Evolutionary conservation across 2,329 filamentous ascomycete genomes (phyloP).

Genomic region (Hymenoscyphus scutula): DNA sequence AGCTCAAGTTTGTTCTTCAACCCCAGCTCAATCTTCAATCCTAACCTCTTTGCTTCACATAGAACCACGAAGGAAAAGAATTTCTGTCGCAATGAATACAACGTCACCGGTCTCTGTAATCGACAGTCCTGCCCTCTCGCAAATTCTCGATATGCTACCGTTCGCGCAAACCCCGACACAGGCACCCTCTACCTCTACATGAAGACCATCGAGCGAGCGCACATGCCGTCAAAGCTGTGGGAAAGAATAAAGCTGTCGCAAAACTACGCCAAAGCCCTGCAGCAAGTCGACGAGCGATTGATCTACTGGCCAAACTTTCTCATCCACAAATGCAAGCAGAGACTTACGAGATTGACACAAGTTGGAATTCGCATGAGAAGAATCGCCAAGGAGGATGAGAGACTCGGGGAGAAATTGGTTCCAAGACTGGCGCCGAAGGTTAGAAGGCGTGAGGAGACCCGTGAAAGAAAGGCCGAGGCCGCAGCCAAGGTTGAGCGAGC

Average conservation of each 20-base stretch:
- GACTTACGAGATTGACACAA: constrained; percentile 87
- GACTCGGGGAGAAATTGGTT: constrained; percentile 83
- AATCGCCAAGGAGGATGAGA: constrained; percentile 83
- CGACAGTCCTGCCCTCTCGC: constrained; percentile 87
- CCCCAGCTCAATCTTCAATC: too few species aligned
- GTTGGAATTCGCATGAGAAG: constrained; percentile 78
- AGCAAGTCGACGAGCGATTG: constrained; percentile 80
- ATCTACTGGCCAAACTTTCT: constrained; percentile 96
- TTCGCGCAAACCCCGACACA: constrained; percentile 77
- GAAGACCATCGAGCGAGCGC: constrained; percentile 87
- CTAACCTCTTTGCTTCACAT: too few species aligned
- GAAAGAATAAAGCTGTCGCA: constrained; percentile 84
- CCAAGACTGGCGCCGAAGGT: constrained; percentile 92
- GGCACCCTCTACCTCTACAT: constrained; percentile 92
- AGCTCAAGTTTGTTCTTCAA: constrained; percentile 74
- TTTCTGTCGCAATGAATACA: constrained; percentile 95
- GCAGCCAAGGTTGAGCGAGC: constrained; percentile 93
- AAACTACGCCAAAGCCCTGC: constrained; percentile 87
- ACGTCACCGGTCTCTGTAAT: constrained; percentile 79
- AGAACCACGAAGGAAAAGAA: constrained; percentile 82
- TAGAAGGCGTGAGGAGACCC: constrained; percentile 67
- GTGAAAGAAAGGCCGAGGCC: constrained; percentile 73
- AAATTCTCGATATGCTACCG: constrained; percentile 89
- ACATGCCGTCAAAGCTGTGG: constrained; percentile 90
- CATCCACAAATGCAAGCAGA: constrained; percentile 93